Conservation (phyloP, 306 rosid genomes). For the Prunus campanulata region DNA sequence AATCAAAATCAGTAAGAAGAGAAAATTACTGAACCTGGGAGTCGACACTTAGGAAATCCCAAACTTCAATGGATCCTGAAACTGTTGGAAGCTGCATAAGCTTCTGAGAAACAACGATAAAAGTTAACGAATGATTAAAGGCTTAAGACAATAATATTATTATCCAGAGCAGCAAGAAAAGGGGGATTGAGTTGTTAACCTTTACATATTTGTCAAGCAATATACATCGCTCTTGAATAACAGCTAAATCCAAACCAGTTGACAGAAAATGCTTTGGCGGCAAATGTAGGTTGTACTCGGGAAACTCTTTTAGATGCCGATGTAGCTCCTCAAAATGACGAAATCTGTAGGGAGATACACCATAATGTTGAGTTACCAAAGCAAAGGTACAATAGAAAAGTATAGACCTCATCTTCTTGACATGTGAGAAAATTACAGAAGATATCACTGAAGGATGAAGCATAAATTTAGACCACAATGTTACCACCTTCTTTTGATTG, state of each 20-base stretch:
- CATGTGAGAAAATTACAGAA: conserved; percentile 2
- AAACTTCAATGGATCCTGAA: conserved; percentile 97
- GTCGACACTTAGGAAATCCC: conserved; percentile 99
- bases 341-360: conserved; percentile 51
- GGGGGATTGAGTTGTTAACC: conserved; percentile 41
- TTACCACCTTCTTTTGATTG: conserved; percentile 89
- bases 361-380: conserved; percentile 10
- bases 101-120: conserved; percentile 50
- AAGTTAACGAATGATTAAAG: conserved; percentile 25
- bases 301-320: conserved; percentile 85
- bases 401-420: conserved; percentile 11
- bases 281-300: conserved; percentile 87
- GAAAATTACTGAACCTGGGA: conserved; percentile 71
- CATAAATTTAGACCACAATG: conserved; percentile 23
- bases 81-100: conserved; percentile 90
- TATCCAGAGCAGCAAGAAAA: conserved; percentile 22
- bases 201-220: conserved; percentile 79
- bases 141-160: conserved; percentile 1
- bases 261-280: conserved; percentile 99
- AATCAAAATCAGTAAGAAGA: conserved; percentile 12
- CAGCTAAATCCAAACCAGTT: conserved; percentile 79
- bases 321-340: conserved; percentile 99
- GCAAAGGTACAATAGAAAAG: conserved; percentile 4
- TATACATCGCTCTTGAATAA: conserved; percentile 86
- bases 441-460: conserved; percentile 1